phyloP scores from a whole-genome alignment of 2,329 filamentous ascomycete species.

The Aureobasidium zeae region DNA sequence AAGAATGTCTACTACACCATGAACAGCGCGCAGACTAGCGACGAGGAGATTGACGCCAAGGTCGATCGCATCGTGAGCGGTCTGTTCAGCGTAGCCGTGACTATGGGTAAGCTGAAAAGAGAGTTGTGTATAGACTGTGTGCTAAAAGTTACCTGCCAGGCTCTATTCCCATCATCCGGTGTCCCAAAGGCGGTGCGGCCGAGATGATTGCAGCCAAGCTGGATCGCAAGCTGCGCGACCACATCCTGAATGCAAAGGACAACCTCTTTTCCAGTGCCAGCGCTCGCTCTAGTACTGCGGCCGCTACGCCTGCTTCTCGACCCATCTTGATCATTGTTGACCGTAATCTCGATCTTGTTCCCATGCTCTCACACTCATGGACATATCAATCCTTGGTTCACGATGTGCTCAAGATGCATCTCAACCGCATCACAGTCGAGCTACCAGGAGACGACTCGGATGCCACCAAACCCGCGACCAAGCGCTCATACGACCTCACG shows the following conservation, averaged over 20 bases:
- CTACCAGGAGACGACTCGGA: constrained; percentile 69
- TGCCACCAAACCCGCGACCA: constrained; percentile 61
- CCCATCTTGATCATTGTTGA: constrained; percentile 91
- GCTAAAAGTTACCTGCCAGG: constrained; percentile 38
- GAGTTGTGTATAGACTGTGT: not conserved
- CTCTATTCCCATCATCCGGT: constrained; percentile 89
- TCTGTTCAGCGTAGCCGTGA: constrained; percentile 96
- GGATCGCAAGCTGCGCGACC: constrained; percentile 89
- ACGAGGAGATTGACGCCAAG: constrained; percentile 77
- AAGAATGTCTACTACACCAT: constrained; percentile 94
- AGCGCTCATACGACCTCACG: constrained; percentile 83
- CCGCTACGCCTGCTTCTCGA: constrained; percentile 60
- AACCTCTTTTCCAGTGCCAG: constrained; percentile 74
- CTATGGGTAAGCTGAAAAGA: constrained; percentile 65
- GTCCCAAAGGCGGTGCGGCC: constrained; percentile 82
- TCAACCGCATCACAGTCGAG: constrained; percentile 92
- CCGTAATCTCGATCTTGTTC: constrained; percentile 87
- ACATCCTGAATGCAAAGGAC: constrained; percentile 95
- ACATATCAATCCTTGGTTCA: constrained; percentile 79
- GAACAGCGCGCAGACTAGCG: constrained; percentile 84
- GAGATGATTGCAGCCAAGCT: constrained; percentile 91
- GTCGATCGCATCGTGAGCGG: constrained; percentile 90
- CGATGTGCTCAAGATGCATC: constrained; percentile 66
- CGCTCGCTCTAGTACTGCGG: constrained; percentile 51
- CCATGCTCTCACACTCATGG: constrained; percentile 98